Evolutionary conservation across 2,329 filamentous ascomycete species (phyloP).

Genomic region (Malbranchea zuffiana): DNA sequence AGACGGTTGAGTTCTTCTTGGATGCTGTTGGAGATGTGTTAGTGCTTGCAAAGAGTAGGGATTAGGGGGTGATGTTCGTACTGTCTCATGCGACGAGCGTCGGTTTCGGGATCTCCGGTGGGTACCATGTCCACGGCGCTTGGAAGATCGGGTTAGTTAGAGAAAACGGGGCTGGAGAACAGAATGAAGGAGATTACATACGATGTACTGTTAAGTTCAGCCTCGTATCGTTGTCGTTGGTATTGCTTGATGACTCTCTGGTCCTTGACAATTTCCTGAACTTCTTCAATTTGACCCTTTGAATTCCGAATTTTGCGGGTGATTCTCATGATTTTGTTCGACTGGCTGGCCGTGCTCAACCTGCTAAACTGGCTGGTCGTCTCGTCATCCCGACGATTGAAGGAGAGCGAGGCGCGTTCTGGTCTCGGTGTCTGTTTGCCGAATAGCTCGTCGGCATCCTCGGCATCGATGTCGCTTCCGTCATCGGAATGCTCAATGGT

Average conservation of each 20-base stretch:
- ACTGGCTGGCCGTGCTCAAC: slow-evolving; percentile 57
- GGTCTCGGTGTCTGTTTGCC: slow-evolving; percentile 54
- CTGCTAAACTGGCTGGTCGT: slow-evolving; percentile 68
- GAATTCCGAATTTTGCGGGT: slow-evolving; percentile 54
- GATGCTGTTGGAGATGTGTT: slow-evolving; percentile 40
- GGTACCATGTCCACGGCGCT: slow-evolving; percentile 50
- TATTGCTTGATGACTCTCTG: slow-evolving; percentile 83
- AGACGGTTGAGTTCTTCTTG: slow-evolving; percentile 70
- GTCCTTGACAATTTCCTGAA: slow-evolving; percentile 58
- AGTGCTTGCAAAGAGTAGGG: slow-evolving; percentile 13
- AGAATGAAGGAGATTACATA: slow-evolving; percentile 37
- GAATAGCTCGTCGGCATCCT: slow-evolving; percentile 40
- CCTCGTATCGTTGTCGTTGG: slow-evolving; percentile 61
- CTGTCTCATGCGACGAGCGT: slow-evolving; percentile 51
- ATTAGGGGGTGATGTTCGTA: slow-evolving; percentile 26
- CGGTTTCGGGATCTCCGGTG: slow-evolving; percentile 56
- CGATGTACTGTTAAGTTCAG: slow-evolving; percentile 62
- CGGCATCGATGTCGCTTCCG: slow-evolving; percentile 51
- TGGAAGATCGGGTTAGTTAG: slow-evolving; percentile 18
- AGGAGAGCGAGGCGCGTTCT: slow-evolving; percentile 43
- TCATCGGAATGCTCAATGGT: slow-evolving; percentile 62
- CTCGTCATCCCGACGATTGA: slow-evolving; percentile 54
- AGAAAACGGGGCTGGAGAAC: neutral
- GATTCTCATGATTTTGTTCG: slow-evolving; percentile 62
- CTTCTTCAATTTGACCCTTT: slow-evolving; percentile 52